Conservation (phyloP, 2,329 filamentous ascomycete species). For the Microsporum audouinii region DNA sequence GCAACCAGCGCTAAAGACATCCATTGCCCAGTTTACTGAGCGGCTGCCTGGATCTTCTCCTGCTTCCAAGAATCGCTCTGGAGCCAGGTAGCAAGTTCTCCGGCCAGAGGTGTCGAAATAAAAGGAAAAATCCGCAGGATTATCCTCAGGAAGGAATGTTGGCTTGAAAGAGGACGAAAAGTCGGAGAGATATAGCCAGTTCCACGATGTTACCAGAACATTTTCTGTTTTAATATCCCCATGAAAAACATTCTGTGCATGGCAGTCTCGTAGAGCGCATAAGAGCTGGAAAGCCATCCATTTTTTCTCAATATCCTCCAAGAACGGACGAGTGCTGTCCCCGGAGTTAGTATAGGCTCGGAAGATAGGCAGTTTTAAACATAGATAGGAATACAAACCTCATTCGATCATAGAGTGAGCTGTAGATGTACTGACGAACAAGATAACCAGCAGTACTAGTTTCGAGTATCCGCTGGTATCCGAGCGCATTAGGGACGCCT, state of each 20-base stretch:
- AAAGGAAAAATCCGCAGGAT: slow-evolving; percentile 93
- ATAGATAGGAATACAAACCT: slow-evolving; percentile 30
- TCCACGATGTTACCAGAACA: slow-evolving; percentile 93
- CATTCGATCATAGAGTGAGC: slow-evolving; percentile 90
- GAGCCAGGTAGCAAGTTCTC: slow-evolving; percentile 87
- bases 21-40: slow-evolving; percentile 83
- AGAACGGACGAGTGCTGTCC: slow-evolving; percentile 75
- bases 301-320: slow-evolving; percentile 97
- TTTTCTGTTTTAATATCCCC: slow-evolving; percentile 99
- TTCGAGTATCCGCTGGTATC: slow-evolving; percentile 83
- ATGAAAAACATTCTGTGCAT: slow-evolving; percentile 79
- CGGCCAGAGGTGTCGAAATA: slow-evolving; percentile 91
- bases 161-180: slow-evolving; percentile 95
- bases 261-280: slow-evolving; percentile 83
- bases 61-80: slow-evolving; percentile 73
- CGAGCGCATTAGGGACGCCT: slow-evolving; percentile 80
- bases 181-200: slow-evolving; percentile 96
- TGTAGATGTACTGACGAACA: slow-evolving; percentile 89
- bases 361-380: not conserved
- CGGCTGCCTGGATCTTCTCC: slow-evolving; percentile 54
- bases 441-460: slow-evolving; percentile 85
- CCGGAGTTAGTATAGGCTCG: slow-evolving; percentile 18
- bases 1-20: slow-evolving; percentile 93
- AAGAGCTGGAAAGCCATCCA: slow-evolving; percentile 95
- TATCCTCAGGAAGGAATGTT: slow-evolving; percentile 85